Base-by-base conservation (phyloP, 2,329 filamentous ascomycete genomes). In the Colletotrichum sp. region DNA sequence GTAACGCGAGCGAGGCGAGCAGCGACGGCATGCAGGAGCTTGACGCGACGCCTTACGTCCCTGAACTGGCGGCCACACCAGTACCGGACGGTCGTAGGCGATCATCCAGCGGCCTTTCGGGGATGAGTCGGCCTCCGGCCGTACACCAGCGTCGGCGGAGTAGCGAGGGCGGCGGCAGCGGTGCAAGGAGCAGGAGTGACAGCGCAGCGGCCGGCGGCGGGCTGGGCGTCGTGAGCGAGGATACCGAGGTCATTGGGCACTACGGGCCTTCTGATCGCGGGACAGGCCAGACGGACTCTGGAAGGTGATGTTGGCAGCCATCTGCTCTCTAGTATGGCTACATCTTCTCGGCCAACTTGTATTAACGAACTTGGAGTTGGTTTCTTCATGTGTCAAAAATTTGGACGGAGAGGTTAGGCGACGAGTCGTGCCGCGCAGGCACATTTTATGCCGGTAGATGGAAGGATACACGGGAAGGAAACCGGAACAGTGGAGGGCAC, bases 1-100 rank as follows among this genome's bases (percentile, higher is more conserved):
- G 87, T 80, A 85, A 88, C 76, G 83, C 85, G 7, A 89, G 88
- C 59, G 87, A 89, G 64, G 80, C 83, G 6, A 85, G 85, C 57
- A 85, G 84, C 59, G 81, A 81, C 6, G 78, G 79, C n/a, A 79
- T 67, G n/a, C 76, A 78, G 4, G 88, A 90, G 76, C 84, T 89
- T 6, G 86, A 84, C 18, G 80, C 63, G 79, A 83, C 18, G 77
- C 81, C 76, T 18, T 82, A 83, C 36, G 78, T 86, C 10, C 83
- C 84, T 2, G 85, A 88, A 71, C 80, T 88, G 5, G 85, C 86
- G 2, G 82, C 82, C 39, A 83, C 81, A 1, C 80, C 82, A 4
- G 79, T 80, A 0, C 78, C 79, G 0, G 78, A 80, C 73, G 18
- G 73, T 76, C 78, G 82, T 5, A 78, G 84, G 49, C 78, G 82